Evolutionary conservation across 257 asterid species (phyloP).

Genomic region (Plectranthus barbatus): DNA sequence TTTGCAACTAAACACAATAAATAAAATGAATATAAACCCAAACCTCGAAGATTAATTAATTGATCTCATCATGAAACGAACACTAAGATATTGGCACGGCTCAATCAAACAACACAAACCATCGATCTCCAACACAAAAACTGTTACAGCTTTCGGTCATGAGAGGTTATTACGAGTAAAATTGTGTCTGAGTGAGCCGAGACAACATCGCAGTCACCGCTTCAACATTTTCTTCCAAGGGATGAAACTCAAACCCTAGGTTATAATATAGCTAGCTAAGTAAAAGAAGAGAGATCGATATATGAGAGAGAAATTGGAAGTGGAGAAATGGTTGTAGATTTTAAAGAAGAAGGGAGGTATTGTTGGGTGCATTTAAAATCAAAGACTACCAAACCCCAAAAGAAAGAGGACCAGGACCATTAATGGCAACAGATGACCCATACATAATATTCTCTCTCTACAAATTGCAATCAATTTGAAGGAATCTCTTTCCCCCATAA

Average conservation of each 20-base stretch:
- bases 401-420: conserved; percentile 28
- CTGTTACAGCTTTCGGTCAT: too few species aligned
- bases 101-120: conserved; percentile 35
- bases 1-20: too few species aligned
- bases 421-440: conserved; percentile 36
- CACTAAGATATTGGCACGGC: conserved; percentile 69
- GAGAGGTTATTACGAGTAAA: too few species aligned
- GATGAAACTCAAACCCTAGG: too few species aligned
- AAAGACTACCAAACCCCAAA: conserved; percentile 30
- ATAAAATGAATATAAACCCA: not conserved
- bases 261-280: too few species aligned
- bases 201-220: conserved; percentile 45
- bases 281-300: too few species aligned
- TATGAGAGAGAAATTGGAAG: not conserved
- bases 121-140: too few species aligned
- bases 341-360: not conserved
- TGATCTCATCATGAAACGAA: not conserved
- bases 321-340: conserved; percentile 7
- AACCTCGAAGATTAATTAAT: not conserved
- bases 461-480: too few species aligned
- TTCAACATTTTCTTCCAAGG: conserved; percentile 11
- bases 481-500: conserved; percentile 11
- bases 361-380: conserved; percentile 28
- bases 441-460: conserved; percentile 23
- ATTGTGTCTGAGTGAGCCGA: conserved; percentile 43